phyloP scores from a whole-genome alignment of 208 protist genomes.

The Leishmania braziliensis region DNA sequence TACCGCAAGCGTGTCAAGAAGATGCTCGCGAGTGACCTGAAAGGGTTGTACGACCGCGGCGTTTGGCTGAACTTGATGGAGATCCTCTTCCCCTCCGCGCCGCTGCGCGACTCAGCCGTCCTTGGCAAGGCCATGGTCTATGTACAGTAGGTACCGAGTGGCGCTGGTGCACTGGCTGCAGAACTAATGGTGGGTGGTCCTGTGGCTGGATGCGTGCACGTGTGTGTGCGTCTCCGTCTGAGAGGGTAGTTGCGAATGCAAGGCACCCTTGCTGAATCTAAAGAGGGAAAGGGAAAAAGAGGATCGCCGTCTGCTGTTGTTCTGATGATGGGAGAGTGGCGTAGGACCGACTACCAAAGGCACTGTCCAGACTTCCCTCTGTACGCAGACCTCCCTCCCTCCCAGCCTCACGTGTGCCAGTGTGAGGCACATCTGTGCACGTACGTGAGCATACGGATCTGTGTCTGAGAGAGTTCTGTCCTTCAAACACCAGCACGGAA shows the following conservation, averaged over 20 bases:
- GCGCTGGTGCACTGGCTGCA: not conserved
- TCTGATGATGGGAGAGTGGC: not conserved
- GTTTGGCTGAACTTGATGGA: conserved; percentile 73
- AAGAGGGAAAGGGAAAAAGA: not conserved
- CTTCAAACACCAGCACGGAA: not conserved
- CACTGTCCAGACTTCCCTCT: not conserved
- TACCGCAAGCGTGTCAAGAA: conserved; percentile 71
- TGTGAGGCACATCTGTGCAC: not conserved
- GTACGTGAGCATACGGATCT: not conserved
- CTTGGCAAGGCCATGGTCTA: conserved; percentile 13
- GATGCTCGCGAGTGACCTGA: conserved; percentile 55
- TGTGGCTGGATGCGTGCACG: not conserved
- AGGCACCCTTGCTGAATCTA: not conserved
- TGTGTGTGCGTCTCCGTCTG: not conserved
- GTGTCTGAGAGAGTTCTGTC: not conserved
- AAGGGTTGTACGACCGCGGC: conserved; percentile 77
- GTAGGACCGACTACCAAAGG: not conserved
- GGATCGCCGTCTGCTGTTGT: not conserved
- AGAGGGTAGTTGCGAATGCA: not conserved
- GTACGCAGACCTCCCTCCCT: not conserved
- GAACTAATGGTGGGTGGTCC: not conserved
- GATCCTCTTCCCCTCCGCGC: conserved; percentile 73
- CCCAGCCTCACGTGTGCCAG: not conserved
- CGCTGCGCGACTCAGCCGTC: conserved; percentile 26
- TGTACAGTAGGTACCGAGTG: conserved; percentile 4